These are phyloP conservation scores for Alternaria triticimaculans DNA, from an alignment of 2,329 filamentous ascomycete genomes.

Conservation along the genomic window DNA sequence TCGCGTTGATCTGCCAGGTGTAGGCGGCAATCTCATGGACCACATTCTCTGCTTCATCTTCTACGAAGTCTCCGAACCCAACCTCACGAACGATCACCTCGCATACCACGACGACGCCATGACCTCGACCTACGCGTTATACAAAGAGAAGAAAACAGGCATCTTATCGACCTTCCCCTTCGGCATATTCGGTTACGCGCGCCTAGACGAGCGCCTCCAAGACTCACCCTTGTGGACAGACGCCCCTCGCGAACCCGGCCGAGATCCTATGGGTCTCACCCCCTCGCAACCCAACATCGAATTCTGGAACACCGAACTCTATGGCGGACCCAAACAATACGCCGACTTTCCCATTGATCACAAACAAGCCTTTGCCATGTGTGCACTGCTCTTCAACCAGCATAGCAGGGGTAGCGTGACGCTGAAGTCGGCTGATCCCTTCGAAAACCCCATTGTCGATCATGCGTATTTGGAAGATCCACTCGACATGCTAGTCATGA, in stretches of 20 bases:
- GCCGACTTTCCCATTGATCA: slow-evolving; percentile 60
- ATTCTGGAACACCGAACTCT: slow-evolving; percentile 68
- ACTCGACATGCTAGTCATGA: slow-evolving; percentile 65
- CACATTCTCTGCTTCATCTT: slow-evolving; percentile 65
- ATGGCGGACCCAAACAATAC: slow-evolving; percentile 66
- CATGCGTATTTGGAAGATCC: slow-evolving; percentile 65
- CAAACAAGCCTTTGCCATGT: slow-evolving; percentile 65
- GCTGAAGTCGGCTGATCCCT: slow-evolving; percentile 57
- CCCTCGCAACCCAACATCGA: slow-evolving; percentile 66
- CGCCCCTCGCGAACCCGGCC: slow-evolving; percentile 52
- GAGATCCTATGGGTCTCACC: slow-evolving; percentile 69
- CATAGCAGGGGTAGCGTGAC: slow-evolving; percentile 63
- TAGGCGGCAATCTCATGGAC: slow-evolving; percentile 70
- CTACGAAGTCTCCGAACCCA: slow-evolving; percentile 65
- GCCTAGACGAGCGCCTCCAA: slow-evolving; percentile 66
- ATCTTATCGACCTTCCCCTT: slow-evolving; percentile 68
- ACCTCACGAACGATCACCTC: slow-evolving; percentile 62
- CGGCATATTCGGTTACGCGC: slow-evolving; percentile 66
- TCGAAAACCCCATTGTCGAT: slow-evolving; percentile 63
- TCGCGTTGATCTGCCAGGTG: slow-evolving; percentile 63
- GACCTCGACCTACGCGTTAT: slow-evolving; percentile 60
- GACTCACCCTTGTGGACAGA: slow-evolving; percentile 62
- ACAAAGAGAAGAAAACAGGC: slow-evolving; percentile 65
- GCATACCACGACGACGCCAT: slow-evolving; percentile 62
- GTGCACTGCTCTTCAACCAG: slow-evolving; percentile 65